Conservation (phyloP, 2,329 filamentous ascomycete genomes). For the Nannizziopsis barbatae region DNA sequence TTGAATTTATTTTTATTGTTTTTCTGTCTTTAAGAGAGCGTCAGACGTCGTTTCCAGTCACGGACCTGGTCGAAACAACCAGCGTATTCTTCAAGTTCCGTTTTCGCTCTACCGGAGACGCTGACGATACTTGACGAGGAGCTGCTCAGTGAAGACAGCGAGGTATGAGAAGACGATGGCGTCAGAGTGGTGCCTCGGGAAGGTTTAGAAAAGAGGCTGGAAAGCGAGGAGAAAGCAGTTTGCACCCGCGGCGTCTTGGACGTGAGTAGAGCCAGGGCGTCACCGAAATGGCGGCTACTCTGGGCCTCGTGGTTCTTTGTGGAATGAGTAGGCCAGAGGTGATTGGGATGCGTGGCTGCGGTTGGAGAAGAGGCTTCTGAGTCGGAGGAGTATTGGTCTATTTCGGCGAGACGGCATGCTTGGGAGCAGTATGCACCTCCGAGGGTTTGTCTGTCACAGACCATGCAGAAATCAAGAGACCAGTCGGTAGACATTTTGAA, state of each 20-base stretch:
- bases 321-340: constrained; percentile 11
- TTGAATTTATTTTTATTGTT: too few relatives aligned
- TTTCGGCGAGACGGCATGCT: constrained; percentile 75
- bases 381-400: constrained; percentile 55
- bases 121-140: constrained; percentile 45
- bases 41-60: constrained; percentile 33
- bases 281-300: too few relatives aligned
- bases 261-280: constrained; percentile 61
- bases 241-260: constrained; percentile 37
- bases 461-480: constrained; percentile 86
- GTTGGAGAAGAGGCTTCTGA: constrained; percentile 25
- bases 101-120: constrained; percentile 64
- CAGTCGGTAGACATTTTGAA: constrained; percentile 47
- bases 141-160: constrained; percentile 67
- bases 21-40: constrained; percentile 23
- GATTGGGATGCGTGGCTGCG: constrained; percentile 9
- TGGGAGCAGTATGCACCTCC: constrained; percentile 84
- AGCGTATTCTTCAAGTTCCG: constrained; percentile 74
- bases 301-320: constrained; percentile 52
- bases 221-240: constrained; percentile 23
- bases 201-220: constrained; percentile 1
- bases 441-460: constrained; percentile 81
- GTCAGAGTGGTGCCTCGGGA: constrained; percentile 15
- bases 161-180: constrained; percentile 69
- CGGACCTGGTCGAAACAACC: constrained; percentile 79